A percentile compares a stretch with the other conserved stretches of the same genome.
phyloP scores from a whole-genome alignment of 2,329 filamentous ascomycete species.

The Elsinoe necatrix region DNA sequence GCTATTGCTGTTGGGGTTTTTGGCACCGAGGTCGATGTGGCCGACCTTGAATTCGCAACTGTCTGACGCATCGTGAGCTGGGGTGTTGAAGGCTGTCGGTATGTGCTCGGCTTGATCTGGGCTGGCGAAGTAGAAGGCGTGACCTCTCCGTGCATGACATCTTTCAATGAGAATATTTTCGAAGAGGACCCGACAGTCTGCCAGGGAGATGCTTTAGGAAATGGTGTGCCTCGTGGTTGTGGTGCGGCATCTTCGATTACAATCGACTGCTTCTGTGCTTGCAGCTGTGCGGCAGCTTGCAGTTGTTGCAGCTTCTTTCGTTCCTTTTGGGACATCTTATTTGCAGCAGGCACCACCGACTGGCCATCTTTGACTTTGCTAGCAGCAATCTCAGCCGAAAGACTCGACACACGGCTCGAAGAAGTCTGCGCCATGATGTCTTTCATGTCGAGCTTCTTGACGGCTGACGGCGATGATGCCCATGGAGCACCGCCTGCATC shows the following conservation, averaged over 20 bases:
- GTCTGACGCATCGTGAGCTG: constrained; percentile 56
- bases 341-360: constrained; percentile 27
- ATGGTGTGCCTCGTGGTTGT: constrained; percentile 26
- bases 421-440: constrained; percentile 64
- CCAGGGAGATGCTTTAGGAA: constrained; percentile 48
- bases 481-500: constrained; percentile 39
- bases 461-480: constrained; percentile 46
- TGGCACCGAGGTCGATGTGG: constrained; percentile 13
- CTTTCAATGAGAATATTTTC: constrained; percentile 44
- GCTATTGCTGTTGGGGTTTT: not conserved
- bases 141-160: constrained; percentile 36
- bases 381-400: constrained; percentile 41
- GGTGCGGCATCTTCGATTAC: constrained; percentile 33
- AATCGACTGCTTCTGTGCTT: not conserved
- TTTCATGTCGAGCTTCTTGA: constrained; percentile 61
- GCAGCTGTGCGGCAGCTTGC: constrained; percentile 32
- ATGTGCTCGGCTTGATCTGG: not conserved
- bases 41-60: constrained; percentile 39
- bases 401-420: constrained; percentile 41
- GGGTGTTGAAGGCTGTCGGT: constrained; percentile 33
- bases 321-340: constrained; percentile 83
- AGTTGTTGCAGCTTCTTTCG: constrained; percentile 73
- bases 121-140: constrained; percentile 20
- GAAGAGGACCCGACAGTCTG: constrained; percentile 46
- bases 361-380: constrained; percentile 14